Base-by-base conservation (phyloP, 257 asterid genomes). In the Primulina eburnea region DNA sequence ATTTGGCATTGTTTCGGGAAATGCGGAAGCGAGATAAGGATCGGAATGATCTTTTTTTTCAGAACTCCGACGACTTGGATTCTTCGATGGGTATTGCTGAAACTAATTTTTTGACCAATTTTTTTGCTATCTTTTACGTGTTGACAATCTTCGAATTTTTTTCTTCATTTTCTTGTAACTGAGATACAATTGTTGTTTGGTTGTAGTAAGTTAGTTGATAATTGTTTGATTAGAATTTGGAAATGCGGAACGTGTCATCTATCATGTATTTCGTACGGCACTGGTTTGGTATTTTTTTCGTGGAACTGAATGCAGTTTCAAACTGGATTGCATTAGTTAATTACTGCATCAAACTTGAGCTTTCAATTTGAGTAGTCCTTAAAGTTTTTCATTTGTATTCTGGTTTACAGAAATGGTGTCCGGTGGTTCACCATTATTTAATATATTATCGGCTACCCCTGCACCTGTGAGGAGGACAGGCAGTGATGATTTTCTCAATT, bases 401-500 rank as follows among this genome's bases (percentile, higher is more conserved):
- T 50, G 40, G 56, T 75, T 78, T 79, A 83, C 95, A 94, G 99
- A 95, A 62, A 77, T 80, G 50, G 81, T 71, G 60, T 50, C 72
- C 64, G 95, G 95, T 32, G 76, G 85, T 75, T 87, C 92, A 30
- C 95, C 89, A 55, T 65, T 87, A 67, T 92, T 88, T 78, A 88
- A 83, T 64, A 71, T 89, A 74, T 53, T 84, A 26, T 71, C 95
- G 10, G 86, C 86, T 40, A 69, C 85, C 71, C 71, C 85, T 18
- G 83, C 78, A 29, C 84, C 92, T 65, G 85, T 60, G 50, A 85
- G 90, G 71, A 95, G 88, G 88, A 82, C 85, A 71, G 97, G 82
- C n/a, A 76, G 96, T 18, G 99, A 89, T 29, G 99, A 95, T 77
- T 88, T 95, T 78, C 96, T 95, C 82, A 88, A 85, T 78, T 87